Evolutionary conservation across 2,329 filamentous ascomycete species (phyloP), one percentile per base, ranked within the genome.

Genomic region (Paecilomyces sp.): DNA sequence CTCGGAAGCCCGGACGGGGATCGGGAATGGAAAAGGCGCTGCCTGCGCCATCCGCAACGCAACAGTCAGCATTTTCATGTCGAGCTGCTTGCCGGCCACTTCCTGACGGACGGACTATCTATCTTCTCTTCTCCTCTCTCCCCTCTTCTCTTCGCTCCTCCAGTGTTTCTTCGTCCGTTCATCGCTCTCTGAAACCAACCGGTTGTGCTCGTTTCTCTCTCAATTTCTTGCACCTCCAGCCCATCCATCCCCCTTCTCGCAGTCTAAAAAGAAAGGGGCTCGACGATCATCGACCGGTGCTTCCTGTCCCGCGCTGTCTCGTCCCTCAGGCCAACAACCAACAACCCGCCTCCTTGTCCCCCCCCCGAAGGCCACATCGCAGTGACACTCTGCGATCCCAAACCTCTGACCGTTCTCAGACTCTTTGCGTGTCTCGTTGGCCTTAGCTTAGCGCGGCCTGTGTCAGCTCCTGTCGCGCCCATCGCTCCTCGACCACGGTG

Each of bases 201-300:
- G 31, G 8, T 33, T 33, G 31, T 33, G 31, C 31, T 33, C 31
- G 31, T 33, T 33, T 33, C 31, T 18, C n/a, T 13, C 41, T 5
- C 13, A 41, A 22, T 22, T 41, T 12, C 1, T 11, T 7, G 36
- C 13, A 22, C 15, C n/a, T 53, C n/a, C 22, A 53, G n/a, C 47
- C 47, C 47, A 3, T 18, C 18, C 41, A 18, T 18, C n/a, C 41
- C n/a, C n/a, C 41, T 18, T 47, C 41, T 47, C 41, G 41, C 41
- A 47, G 41, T 47, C 41, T 47, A 47, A 57, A 22, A 58, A 65
- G 62, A 60, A 63, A 61, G 63, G 57, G 61, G 60, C 62, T 63
- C 55, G 63, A 65, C 52, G 63, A 65, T 65, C 62, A 58, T 54
- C 59, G 25, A 24, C 55, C 54, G 62, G 63, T 63, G 55, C 57